These are phyloP conservation scores for Abrus precatorius DNA, from an alignment of 306 rosid species.

Conservation along the genomic window DNA sequence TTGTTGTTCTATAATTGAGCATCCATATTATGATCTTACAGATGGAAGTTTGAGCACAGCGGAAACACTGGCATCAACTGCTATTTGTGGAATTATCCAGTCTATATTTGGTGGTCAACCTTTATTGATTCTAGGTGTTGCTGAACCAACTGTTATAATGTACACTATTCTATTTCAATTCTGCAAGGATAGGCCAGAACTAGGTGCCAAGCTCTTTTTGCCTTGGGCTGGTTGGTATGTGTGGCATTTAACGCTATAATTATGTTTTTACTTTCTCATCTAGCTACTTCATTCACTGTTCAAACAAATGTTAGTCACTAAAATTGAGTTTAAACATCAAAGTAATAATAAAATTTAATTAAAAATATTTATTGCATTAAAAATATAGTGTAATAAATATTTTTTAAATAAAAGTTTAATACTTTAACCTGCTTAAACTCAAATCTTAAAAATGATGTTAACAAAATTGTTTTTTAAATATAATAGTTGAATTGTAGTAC, in stretches of 20 bases:
- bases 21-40: constrained; percentile 25
- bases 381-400: too few species aligned
- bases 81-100: constrained; percentile 81
- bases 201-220: constrained; percentile 68
- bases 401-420: too few species aligned
- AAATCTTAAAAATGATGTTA: too few species aligned
- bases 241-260: neutral
- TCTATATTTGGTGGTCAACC: constrained; percentile 88
- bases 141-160: constrained; percentile 92
- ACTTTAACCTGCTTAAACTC: too few species aligned
- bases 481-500: neutral
- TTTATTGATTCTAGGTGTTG: constrained; percentile 83
- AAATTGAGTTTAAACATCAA: too few species aligned
- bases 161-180: constrained; percentile 69
- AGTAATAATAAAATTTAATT: too few species aligned
- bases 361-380: too few species aligned
- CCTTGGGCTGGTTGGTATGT: constrained; percentile 85
- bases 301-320: too few species aligned
- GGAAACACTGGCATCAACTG: constrained; percentile 82
- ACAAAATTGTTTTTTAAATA: too few species aligned
- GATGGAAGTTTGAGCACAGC: constrained; percentile 84
- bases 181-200: constrained; percentile 54
- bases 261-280: neutral
- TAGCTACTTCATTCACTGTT: too few species aligned
- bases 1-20: constrained; percentile 11